Conservation (phyloP, 1,284 basidiomycete genomes). For the Ceratobasidium theobromae region DNA sequence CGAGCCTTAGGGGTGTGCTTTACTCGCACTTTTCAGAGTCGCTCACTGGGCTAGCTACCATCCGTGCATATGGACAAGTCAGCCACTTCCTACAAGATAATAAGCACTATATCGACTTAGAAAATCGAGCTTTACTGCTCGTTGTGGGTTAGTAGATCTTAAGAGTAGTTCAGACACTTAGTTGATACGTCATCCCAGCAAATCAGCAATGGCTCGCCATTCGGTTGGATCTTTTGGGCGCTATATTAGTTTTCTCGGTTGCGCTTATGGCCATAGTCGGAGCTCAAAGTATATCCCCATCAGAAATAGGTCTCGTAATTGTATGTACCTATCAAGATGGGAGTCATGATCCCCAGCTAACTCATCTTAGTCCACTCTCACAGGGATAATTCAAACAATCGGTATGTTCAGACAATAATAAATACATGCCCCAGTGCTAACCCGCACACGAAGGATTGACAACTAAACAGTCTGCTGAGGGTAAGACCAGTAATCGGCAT, state of each 20-base stretch:
- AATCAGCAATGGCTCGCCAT: conserved; percentile 66
- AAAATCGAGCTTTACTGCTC: conserved; percentile 63
- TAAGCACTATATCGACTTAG: conserved; percentile 71
- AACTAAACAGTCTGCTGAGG: conserved; percentile 62
- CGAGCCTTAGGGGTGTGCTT: conserved; percentile 66
- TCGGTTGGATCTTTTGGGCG: conserved; percentile 72
- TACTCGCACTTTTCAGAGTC: conserved; percentile 84
- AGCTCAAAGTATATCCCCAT: conserved; percentile 57
- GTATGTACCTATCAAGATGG: conserved; percentile 44
- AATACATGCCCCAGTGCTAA: neutral
- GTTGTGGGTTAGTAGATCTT: neutral
- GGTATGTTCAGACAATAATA: conserved; percentile 48
- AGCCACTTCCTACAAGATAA: conserved; percentile 66
- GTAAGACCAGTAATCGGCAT: conserved; percentile 50
- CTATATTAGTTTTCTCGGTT: conserved; percentile 63
- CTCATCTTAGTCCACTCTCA: conserved; percentile 31
- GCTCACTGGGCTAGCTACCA: conserved; percentile 70
- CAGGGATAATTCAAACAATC: conserved; percentile 26
- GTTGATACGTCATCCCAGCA: conserved; percentile 41
- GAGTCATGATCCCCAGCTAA: conserved; percentile 32
- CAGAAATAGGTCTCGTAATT: conserved; percentile 71
- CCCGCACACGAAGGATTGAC: conserved; percentile 41
- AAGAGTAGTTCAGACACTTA: conserved; percentile 43
- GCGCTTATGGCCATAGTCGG: conserved; percentile 48
- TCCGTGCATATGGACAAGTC: conserved; percentile 68